A percentile compares a stretch with the other conserved stretches of the same genome.
phyloP scores from a whole-genome alignment of 2,329 filamentous ascomycete genomes.

The Colletotrichum noveboracense region DNA sequence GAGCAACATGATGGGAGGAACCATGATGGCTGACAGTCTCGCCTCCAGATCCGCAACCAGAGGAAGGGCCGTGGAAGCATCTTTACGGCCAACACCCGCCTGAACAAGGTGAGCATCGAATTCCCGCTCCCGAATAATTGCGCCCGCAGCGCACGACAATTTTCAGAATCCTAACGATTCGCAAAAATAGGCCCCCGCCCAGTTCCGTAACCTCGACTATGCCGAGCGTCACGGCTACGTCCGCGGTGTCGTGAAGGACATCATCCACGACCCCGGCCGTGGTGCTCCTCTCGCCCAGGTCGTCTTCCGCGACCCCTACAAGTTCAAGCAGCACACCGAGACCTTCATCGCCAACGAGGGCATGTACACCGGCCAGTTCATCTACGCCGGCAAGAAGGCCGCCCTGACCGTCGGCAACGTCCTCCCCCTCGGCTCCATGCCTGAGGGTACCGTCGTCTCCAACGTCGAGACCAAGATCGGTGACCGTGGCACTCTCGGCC shows the following conservation, averaged over 20 bases:
- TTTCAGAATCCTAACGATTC: constrained; percentile 10
- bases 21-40: constrained; percentile 14
- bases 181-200: constrained; percentile 52
- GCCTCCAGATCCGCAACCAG: constrained; percentile 66
- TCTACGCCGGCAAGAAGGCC: constrained; percentile 99
- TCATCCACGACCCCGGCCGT: constrained; percentile 98
- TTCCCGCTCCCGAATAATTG: not conserved
- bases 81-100: constrained; percentile 80
- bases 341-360: constrained; percentile 99
- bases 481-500: constrained; percentile 94
- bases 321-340: constrained; percentile 96
- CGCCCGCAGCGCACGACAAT: constrained; percentile 3
- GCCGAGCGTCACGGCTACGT: constrained; percentile 97
- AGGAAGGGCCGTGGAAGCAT: constrained; percentile 65
- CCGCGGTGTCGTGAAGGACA: constrained; percentile 97
- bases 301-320: constrained; percentile 96
- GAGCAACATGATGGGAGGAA: not conserved
- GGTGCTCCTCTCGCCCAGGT: constrained; percentile 98
- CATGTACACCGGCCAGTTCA: constrained; percentile 99
- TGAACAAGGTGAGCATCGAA: constrained; percentile 89
- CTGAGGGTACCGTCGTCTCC: constrained; percentile 98
- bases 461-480: constrained; percentile 99
- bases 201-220: constrained; percentile 97
- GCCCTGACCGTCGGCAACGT: constrained; percentile 96
- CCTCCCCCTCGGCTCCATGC: constrained; percentile 90